A percentile compares a stretch with the other conserved stretches of the same genome.
Evolutionary conservation across 176 grass and related monocot species (phyloP).

Genomic region (Carex pumila): DNA sequence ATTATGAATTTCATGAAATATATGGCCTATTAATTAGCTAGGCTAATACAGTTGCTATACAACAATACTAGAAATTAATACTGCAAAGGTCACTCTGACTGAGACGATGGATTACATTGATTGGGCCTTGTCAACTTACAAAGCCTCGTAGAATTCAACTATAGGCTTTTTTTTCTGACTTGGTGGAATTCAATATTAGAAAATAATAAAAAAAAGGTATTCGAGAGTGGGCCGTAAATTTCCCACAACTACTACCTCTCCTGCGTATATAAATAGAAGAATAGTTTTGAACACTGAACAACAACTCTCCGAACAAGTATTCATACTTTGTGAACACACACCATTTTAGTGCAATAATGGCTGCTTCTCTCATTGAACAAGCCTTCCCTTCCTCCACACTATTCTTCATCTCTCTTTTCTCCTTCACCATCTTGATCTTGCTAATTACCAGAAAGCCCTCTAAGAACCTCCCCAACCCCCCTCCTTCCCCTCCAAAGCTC

Average conservation of each 20-base stretch:
- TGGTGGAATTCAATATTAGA: not conserved
- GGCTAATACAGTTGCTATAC: too few species aligned
- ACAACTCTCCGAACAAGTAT: not conserved
- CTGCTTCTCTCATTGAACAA: not conserved
- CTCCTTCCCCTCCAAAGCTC: slow-evolving; percentile 27
- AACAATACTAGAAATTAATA: too few species aligned
- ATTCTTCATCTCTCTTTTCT: not conserved
- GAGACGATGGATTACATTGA: too few species aligned
- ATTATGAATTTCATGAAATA: too few species aligned
- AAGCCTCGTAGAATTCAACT: not conserved
- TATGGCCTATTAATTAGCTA: too few species aligned
- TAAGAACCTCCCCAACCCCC: slow-evolving; percentile 1
- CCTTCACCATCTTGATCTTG: not conserved
- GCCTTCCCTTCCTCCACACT: not conserved
- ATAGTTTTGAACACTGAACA: not conserved
- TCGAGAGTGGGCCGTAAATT: not conserved
- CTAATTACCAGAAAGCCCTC: slow-evolving; percentile 2
- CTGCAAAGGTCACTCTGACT: too few species aligned
- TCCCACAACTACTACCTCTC: slow-evolving; percentile 7
- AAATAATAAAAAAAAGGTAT: not conserved
- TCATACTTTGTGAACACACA: not conserved
- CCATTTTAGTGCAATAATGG: not conserved
- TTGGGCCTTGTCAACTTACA: not conserved
- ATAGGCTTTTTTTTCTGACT: not conserved
- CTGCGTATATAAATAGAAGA: not conserved